These are phyloP conservation scores for Didymella pinodella DNA, from an alignment of 2,329 filamentous ascomycete species.

Conservation along the genomic window DNA sequence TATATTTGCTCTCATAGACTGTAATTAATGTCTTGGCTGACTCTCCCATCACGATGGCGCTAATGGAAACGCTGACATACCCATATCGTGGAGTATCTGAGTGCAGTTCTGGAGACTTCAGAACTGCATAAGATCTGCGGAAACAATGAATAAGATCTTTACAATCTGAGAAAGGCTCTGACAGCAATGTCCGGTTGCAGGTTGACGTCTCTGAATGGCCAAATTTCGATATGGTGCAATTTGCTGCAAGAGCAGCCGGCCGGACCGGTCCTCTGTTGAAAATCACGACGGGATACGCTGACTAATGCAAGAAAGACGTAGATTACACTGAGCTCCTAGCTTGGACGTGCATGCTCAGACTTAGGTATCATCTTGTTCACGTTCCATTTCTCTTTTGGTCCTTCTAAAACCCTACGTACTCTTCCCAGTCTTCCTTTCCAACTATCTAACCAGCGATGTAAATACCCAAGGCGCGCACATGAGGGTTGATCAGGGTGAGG, in stretches of 20 bases:
- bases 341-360: neutral
- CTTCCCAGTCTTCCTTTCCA: too few species aligned
- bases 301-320: neutral
- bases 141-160: too few species aligned
- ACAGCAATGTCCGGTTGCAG: too few species aligned
- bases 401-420: neutral
- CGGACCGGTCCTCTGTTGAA: too few species aligned
- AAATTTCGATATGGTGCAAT: too few species aligned
- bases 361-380: neutral
- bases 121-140: too few species aligned
- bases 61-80: neutral
- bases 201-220: too few species aligned
- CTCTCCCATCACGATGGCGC: neutral
- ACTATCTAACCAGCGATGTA: conserved; percentile 75
- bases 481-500: conserved; percentile 74
- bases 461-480: conserved; percentile 76
- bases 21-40: neutral
- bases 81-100: too few species aligned
- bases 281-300: too few species aligned
- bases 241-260: too few species aligned
- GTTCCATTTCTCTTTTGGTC: neutral
- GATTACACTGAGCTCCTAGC: neutral
- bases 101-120: too few species aligned
- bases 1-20: neutral
- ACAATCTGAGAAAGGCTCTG: too few species aligned